Evolutionary conservation across 2,329 filamentous ascomycete species (phyloP).

Genomic region (Geosmithia flava): DNA sequence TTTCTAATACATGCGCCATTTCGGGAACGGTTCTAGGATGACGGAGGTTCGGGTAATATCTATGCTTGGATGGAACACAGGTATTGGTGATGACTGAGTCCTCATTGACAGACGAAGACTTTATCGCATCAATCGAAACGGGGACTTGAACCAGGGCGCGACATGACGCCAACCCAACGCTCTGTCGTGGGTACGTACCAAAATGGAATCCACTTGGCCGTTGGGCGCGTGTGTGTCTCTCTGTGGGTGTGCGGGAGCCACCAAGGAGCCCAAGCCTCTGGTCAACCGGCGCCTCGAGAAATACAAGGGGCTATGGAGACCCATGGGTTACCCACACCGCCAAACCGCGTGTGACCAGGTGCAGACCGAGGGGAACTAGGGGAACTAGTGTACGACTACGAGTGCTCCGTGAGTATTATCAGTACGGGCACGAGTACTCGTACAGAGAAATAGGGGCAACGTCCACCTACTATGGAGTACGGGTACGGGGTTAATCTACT

Average conservation of each 20-base stretch:
- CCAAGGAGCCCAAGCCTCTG: conserved; percentile 1
- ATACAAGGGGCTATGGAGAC: conserved; percentile 4
- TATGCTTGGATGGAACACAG: too few species aligned
- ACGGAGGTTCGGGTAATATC: not conserved
- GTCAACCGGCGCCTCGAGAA: conserved; percentile 2
- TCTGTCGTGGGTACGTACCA: not conserved
- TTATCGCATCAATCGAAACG: too few species aligned
- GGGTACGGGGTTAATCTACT: too few species aligned
- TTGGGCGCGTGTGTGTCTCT: not conserved
- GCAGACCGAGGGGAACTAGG: not conserved
- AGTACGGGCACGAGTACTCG: too few species aligned
- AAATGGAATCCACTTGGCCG: not conserved
- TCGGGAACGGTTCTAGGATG: not conserved
- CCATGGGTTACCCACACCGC: conserved; percentile 5
- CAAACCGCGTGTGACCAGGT: conserved; percentile 4
- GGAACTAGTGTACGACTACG: not conserved
- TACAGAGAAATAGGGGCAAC: not conserved
- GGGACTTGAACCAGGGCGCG: not conserved
- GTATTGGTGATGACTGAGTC: too few species aligned
- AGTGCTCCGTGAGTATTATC: not conserved
- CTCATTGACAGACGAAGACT: too few species aligned
- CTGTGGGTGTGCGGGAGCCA: not conserved
- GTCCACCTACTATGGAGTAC: too few species aligned
- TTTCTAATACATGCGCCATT: not conserved
- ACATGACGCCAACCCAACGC: not conserved